Evolutionary conservation across 176 grass and related monocot genomes (phyloP).

Genomic region (Phyllostachys edulis): DNA sequence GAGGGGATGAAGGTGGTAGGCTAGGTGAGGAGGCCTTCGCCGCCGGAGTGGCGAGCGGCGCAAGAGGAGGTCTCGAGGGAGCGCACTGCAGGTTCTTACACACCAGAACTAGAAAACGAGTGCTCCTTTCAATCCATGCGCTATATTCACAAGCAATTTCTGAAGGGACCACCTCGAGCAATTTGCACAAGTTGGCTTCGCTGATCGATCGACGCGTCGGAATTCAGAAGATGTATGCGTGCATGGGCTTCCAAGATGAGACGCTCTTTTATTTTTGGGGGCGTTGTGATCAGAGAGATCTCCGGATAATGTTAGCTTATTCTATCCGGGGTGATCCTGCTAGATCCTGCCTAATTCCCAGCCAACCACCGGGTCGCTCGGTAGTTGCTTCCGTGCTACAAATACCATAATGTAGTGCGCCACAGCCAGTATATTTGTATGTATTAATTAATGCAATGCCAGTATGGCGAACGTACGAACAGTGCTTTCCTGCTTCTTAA

Average conservation of each 20-base stretch:
- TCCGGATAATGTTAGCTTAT: conserved; percentile 16
- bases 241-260: background rate
- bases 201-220: background rate
- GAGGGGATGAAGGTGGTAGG: too few species aligned
- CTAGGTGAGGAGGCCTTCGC: too few species aligned
- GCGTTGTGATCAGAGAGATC: conserved; percentile 29
- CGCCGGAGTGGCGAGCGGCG: too few species aligned
- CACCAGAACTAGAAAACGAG: too few species aligned
- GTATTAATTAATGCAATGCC: conserved; percentile 5
- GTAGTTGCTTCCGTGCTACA: conserved; percentile 26
- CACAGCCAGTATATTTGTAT: background rate
- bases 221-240: background rate
- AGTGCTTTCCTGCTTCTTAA: background rate
- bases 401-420: background rate
- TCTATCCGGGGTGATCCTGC: conserved; percentile 43
- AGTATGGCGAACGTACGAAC: conserved; percentile 26
- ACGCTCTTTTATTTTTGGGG: background rate
- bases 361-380: conserved; percentile 12
- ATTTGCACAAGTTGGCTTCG: conserved; percentile 1
- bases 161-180: background rate
- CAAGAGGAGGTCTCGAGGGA: too few species aligned
- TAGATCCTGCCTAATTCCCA: conserved; percentile 45
- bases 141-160: background rate
- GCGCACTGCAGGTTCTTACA: too few species aligned
- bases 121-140: too few species aligned